Percentiles rank a stretch among this genome's conserved stretches.
Conservation (phyloP, 495 filamentous ascomycete species). For the Xylaria curta region DNA sequence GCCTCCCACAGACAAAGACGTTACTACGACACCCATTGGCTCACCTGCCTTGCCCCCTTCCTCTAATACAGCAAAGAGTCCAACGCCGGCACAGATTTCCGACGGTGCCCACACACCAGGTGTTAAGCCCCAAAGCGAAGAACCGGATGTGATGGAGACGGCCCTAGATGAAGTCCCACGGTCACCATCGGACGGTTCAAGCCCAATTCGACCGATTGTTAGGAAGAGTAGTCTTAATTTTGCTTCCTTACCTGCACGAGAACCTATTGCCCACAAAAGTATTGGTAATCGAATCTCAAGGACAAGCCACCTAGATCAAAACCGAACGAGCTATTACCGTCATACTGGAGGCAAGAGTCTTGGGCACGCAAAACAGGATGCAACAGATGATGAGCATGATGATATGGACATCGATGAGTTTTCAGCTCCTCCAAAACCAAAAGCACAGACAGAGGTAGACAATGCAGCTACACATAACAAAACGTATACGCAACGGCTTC, state of each 20-base stretch:
- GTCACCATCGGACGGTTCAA: conserved; percentile 57
- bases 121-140: conserved; percentile 31
- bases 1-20: too few species aligned
- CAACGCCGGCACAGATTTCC: conserved; percentile 38
- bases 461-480: conserved; percentile 70
- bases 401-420: conserved; percentile 67
- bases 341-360: conserved; percentile 67
- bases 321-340: conserved; percentile 67
- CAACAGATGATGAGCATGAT: conserved; percentile 54
- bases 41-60: conserved; percentile 31
- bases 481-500: conserved; percentile 86
- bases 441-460: conserved; percentile 41
- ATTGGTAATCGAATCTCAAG: conserved; percentile 73
- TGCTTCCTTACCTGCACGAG: conserved; percentile 87
- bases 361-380: conserved; percentile 50
- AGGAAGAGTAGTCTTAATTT: conserved; percentile 95
- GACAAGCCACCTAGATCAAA: conserved; percentile 78
- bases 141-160: conserved; percentile 40
- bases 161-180: conserved; percentile 57
- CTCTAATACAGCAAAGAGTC: conserved; percentile 25
- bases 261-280: conserved; percentile 83
- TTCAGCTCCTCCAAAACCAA: conserved; percentile 42
- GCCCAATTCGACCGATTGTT: conserved; percentile 59
- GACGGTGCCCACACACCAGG: conserved; percentile 24
- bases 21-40: conserved; percentile 39